Percentiles rank a stretch among this genome's conserved stretches.
phyloP scores from a whole-genome alignment of 2,329 filamentous ascomycete species.

The Podosphaera xanthii region DNA sequence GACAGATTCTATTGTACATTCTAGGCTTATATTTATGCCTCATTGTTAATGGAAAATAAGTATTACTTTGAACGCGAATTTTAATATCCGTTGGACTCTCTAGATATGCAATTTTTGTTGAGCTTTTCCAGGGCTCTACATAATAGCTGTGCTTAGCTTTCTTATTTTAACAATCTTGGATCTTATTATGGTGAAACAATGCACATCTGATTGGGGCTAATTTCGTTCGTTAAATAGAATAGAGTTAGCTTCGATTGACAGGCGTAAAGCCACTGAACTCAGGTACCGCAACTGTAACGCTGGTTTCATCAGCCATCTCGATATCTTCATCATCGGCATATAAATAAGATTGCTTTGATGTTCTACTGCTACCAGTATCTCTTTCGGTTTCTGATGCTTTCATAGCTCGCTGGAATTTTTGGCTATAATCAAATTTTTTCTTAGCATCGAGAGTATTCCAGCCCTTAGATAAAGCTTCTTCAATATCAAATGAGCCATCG shows the following conservation, averaged over 20 bases:
- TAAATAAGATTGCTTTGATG: slow-evolving; percentile 7
- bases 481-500: slow-evolving; percentile 12
- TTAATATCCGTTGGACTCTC: too few species aligned
- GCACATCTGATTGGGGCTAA: too few species aligned
- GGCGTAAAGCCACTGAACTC: slow-evolving; percentile 13
- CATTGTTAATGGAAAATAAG: too few species aligned
- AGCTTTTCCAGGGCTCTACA: too few species aligned
- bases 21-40: too few species aligned
- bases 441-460: slow-evolving; percentile 11
- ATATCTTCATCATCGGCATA: slow-evolving; percentile 14
- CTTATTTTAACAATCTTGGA: too few species aligned
- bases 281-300: slow-evolving; percentile 3
- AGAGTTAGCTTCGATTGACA: slow-evolving; percentile 9
- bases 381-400: slow-evolving; percentile 9
- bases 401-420: slow-evolving; percentile 13
- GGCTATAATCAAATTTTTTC: slow-evolving; percentile 8
- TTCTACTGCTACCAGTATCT: slow-evolving; percentile 6
- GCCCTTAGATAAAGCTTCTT: slow-evolving; percentile 10
- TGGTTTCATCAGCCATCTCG: slow-evolving; percentile 15
- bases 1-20: too few species aligned
- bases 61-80: too few species aligned
- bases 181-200: too few species aligned
- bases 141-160: too few species aligned
- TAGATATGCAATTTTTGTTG: too few species aligned
- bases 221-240: background rate